Percentiles rank a stretch among this genome's conserved stretches.
Evolutionary conservation across 495 filamentous ascomycete species (phyloP).

Genomic region (Xylaria flabelliformis): DNA sequence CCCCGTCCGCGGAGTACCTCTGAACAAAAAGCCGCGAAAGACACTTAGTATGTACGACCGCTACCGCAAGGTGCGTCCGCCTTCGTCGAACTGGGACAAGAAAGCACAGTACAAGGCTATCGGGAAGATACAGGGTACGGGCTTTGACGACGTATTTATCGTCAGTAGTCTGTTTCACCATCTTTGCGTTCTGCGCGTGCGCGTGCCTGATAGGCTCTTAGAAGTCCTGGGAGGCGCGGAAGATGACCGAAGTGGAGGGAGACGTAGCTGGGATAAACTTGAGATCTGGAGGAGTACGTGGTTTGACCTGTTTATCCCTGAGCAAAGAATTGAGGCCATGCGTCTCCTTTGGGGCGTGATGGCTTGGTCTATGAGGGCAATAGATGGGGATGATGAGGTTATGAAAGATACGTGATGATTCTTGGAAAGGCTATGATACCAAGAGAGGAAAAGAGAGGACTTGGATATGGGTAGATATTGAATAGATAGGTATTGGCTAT

Average conservation of each 20-base stretch:
- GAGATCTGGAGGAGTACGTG: constrained; percentile 74
- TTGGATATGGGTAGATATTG: neutral
- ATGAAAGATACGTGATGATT: constrained; percentile 43
- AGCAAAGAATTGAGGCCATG: constrained; percentile 75
- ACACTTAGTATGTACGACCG: constrained; percentile 59
- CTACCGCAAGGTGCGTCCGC: constrained; percentile 66
- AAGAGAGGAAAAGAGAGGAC: neutral
- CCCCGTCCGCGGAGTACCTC: constrained; percentile 54
- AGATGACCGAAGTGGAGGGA: constrained; percentile 16
- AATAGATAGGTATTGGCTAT: neutral
- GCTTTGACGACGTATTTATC: constrained; percentile 76
- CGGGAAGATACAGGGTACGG: constrained; percentile 59
- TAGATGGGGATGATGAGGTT: constrained; percentile 41
- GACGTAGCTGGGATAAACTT: constrained; percentile 58
- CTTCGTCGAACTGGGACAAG: constrained; percentile 75
- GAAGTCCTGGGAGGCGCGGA: constrained; percentile 52
- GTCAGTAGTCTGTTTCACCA: constrained; percentile 85
- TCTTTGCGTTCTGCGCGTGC: constrained; percentile 73
- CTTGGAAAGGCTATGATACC: neutral
- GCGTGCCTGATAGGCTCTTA: constrained; percentile 72
- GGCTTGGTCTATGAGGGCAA: constrained; percentile 68
- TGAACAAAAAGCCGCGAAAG: constrained; percentile 52
- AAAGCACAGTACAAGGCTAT: constrained; percentile 75
- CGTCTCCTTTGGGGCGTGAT: constrained; percentile 78
- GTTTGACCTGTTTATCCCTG: constrained; percentile 74